These are phyloP conservation scores for Cyclospora cayetanensis DNA, from an alignment of 169 alveolate genomes.

Conservation along the genomic window DNA sequence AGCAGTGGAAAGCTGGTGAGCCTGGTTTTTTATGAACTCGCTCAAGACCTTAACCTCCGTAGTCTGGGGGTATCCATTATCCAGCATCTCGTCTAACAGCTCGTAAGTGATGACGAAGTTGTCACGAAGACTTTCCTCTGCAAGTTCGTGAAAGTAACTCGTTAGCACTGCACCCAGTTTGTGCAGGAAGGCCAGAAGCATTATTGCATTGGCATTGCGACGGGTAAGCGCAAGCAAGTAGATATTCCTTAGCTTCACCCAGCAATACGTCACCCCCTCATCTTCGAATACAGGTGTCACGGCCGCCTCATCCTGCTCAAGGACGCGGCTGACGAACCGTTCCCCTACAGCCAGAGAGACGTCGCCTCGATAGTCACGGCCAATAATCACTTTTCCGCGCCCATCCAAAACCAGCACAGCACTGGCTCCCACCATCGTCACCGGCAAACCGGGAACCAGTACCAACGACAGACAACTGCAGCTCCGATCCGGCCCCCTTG, in stretches of 20 bases:
- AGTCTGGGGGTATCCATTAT: constrained; percentile 98
- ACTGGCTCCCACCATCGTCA: constrained; percentile 91
- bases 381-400: constrained; percentile 90
- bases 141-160: constrained; percentile 96
- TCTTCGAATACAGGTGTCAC: constrained; percentile 95
- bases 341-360: constrained; percentile 81
- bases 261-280: constrained; percentile 95
- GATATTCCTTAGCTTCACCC: constrained; percentile 96
- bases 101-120: constrained; percentile 99
- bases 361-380: constrained; percentile 95
- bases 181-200: constrained; percentile 85
- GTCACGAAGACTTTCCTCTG: constrained; percentile 98
- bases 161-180: constrained; percentile 90
- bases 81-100: constrained; percentile 98
- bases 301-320: constrained; percentile 94
- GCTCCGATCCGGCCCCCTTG: neutral
- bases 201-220: constrained; percentile 85
- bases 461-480: neutral
- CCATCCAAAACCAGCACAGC: constrained; percentile 94
- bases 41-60: constrained; percentile 91
- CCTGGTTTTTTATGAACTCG: constrained; percentile 95
- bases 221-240: constrained; percentile 85
- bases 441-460: neutral
- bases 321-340: constrained; percentile 64
- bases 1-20: constrained; percentile 86